Evolutionary conservation across 148 eudicot genomes (phyloP).

Genomic region (Vaccinium vitisidaea): DNA sequence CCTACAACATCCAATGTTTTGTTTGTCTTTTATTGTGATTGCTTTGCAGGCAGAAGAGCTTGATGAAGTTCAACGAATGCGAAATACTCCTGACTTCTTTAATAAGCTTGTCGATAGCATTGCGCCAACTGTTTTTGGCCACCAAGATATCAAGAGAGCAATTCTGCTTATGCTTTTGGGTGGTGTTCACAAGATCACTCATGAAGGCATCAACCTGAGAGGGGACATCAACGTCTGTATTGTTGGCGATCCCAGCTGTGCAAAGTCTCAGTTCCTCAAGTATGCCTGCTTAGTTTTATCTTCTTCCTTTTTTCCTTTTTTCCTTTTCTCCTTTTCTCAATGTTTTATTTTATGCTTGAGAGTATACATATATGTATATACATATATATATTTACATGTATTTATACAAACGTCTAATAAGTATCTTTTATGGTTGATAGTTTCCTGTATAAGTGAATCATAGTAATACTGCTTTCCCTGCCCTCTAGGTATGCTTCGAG

Average conservation of each 20-base stretch:
- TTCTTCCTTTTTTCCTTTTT: neutral
- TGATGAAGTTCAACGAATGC: slow-evolving; percentile 73
- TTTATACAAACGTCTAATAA: neutral
- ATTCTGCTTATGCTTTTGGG: slow-evolving; percentile 94
- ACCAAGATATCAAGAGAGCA: slow-evolving; percentile 96
- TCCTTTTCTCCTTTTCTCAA: neutral
- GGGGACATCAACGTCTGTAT: slow-evolving; percentile 98
- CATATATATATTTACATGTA: no score
- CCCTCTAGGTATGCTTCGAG: slow-evolving; percentile 70
- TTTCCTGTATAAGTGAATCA: neutral
- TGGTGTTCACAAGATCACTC: slow-evolving; percentile 92
- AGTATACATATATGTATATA: neutral
- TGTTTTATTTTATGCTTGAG: neutral
- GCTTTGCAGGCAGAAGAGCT: slow-evolving; percentile 70
- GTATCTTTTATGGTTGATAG: neutral
- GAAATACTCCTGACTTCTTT: slow-evolving; percentile 89
- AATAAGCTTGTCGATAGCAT: slow-evolving; percentile 96
- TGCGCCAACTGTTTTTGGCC: slow-evolving; percentile 93
- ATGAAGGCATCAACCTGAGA: slow-evolving; percentile 95
- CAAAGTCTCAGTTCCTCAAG: slow-evolving; percentile 99
- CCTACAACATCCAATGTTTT: neutral
- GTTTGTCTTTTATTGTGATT: neutral
- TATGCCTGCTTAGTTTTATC: slow-evolving; percentile 25
- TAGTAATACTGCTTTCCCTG: neutral
- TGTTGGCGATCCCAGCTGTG: slow-evolving; percentile 99